Base-by-base conservation (phyloP, 805 yeast genomes). In the Candida berthetii region DNA sequence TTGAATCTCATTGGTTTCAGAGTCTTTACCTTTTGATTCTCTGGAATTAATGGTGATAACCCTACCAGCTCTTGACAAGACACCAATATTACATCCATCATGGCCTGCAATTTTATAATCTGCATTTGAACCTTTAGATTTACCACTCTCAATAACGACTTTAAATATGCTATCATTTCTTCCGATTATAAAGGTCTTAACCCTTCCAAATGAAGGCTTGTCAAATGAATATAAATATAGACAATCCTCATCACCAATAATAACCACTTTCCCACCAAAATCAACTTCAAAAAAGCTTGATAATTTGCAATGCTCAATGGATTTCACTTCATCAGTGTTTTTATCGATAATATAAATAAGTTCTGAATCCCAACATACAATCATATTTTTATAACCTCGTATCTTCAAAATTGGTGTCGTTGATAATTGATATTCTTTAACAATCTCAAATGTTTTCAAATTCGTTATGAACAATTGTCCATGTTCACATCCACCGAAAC, bases 31-130 rank as follows among this genome's bases (percentile, higher is more conserved):
- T 14, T 34, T 31, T 39, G 50, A 6, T 18, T 37, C 36, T 38
- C 61, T 37, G 2, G 49, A 31, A 36, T 56, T 52, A 37, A 48
- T 41, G 1, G 46, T 42, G 8, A 46, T 10, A 4, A 55, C 49
- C 4, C 31, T 22, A 2, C 46, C 52, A 1, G 20, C 14, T 3
- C 27, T 39, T 0, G 53, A 42, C 2, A 46, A 27, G 2, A 55
- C n/a, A 2, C 50, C 58, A 11, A 56, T 18, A 32, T 55, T 52
- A 16, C 52, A 46, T 5, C 60, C 61, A 44, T 56, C 60, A n/a
- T 41, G 41, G 1, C 61, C 61, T 5, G 57, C 56, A 7, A 54
- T 22, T n/a, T 36, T 40, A 7, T 33, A 4, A 29, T 48, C 47
- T n/a, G 36, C 27, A 1, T 24, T 20, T 3, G 15, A 13, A 8